Evolutionary conservation across 2,329 filamentous ascomycete species (phyloP).

Genomic region (Simplicillium sp.): DNA sequence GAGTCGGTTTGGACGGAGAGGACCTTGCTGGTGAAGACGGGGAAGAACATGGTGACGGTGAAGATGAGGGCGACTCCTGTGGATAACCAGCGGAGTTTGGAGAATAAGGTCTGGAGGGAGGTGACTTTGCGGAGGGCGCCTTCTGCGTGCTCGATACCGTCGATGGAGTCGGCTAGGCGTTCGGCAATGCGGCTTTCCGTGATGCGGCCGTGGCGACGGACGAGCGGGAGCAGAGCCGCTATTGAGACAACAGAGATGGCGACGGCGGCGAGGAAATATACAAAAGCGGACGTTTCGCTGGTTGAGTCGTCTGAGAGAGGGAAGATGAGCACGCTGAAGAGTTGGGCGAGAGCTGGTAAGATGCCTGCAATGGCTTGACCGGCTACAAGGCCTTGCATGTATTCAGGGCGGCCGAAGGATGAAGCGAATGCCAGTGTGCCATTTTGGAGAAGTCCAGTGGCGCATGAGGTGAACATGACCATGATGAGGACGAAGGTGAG

Average conservation of each 20-base stretch:
- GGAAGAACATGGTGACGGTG: conserved; percentile 83
- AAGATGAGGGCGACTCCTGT: conserved; percentile 76
- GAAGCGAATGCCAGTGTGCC: conserved; percentile 87
- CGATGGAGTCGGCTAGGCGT: conserved; percentile 35
- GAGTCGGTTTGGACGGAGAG: conserved; percentile 28
- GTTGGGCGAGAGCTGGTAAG: conserved; percentile 78
- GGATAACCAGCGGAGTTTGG: conserved; percentile 71
- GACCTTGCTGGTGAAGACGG: conserved; percentile 73
- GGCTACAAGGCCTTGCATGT: conserved; percentile 93
- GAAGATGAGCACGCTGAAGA: conserved; percentile 62
- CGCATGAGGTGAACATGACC: conserved; percentile 70
- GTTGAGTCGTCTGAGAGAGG: conserved; percentile 30
- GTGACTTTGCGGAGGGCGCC: conserved; percentile 38
- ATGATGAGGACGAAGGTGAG: conserved; percentile 74
- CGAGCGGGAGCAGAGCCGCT: conserved; percentile 64
- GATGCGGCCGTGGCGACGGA: conserved; percentile 48
- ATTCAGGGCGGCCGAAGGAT: conserved; percentile 75
- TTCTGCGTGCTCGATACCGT: conserved; percentile 42
- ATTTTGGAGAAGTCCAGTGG: conserved; percentile 83
- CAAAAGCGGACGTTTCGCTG: conserved; percentile 57
- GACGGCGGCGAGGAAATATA: conserved; percentile 86
- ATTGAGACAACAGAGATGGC: conserved; percentile 62
- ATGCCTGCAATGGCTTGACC: conserved; percentile 91
- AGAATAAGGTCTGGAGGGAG: conserved; percentile 55
- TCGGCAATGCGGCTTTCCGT: conserved; percentile 32